Conservation (phyloP, 2,329 filamentous ascomycete species). For the Chrysosporium keratinophilum region DNA sequence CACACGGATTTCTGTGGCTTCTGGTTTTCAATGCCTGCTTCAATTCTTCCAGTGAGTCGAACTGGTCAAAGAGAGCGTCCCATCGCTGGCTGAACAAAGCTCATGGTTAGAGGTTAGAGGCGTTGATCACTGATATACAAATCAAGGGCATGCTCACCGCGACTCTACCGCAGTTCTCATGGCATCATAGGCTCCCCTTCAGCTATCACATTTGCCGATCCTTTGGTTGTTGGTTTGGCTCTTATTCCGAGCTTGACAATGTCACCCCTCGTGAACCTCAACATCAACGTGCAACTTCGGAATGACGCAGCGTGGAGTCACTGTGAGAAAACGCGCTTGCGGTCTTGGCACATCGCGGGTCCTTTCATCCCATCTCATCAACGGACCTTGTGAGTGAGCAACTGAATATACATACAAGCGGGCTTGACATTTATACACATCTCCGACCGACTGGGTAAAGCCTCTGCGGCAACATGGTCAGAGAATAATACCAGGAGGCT, state of each 20-base stretch:
- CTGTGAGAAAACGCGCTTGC: no score
- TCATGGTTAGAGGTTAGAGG: neutral
- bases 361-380: no score
- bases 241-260: neutral
- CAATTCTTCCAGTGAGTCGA: constrained; percentile 49
- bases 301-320: constrained; percentile 2
- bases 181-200: constrained; percentile 19
- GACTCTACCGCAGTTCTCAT: constrained; percentile 49
- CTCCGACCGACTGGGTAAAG: no score
- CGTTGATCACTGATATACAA: neutral
- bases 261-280: neutral
- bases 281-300: neutral
- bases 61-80: constrained; percentile 49
- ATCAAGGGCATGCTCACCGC: constrained; percentile 32
- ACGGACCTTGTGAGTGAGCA: neutral
- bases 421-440: neutral
- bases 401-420: neutral
- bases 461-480: neutral
- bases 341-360: neutral
- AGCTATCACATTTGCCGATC: constrained; percentile 1
- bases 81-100: constrained; percentile 50
- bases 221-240: neutral
- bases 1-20: constrained; percentile 49
- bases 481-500: neutral
- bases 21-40: constrained; percentile 54